Evolutionary conservation across 2,329 filamentous ascomycete genomes (phyloP).

Genomic region (Colletotrichum tamarilloi): DNA sequence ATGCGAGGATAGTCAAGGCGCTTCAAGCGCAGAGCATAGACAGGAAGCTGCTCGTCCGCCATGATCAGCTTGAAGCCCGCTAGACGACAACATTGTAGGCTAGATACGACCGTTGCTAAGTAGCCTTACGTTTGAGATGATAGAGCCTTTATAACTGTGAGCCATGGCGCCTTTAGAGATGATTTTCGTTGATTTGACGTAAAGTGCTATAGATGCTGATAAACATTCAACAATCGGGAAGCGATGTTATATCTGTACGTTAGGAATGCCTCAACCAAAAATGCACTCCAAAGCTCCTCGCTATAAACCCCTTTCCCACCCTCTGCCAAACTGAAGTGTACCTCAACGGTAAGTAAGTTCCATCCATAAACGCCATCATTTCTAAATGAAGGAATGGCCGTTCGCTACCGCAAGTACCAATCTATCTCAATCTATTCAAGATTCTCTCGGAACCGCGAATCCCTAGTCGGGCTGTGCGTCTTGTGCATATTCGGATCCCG

Average conservation of each 20-base stretch:
- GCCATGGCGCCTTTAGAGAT: neutral
- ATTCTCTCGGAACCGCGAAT: constrained; percentile 70
- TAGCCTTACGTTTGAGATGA: neutral
- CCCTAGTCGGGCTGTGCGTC: constrained; percentile 64
- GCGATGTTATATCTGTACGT: neutral
- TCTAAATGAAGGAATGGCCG: neutral
- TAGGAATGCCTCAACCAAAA: neutral
- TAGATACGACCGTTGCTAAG: neutral
- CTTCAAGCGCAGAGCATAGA: neutral
- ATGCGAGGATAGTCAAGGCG: neutral
- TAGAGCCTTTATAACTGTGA: no score
- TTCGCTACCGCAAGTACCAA: neutral
- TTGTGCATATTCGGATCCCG: constrained; percentile 47
- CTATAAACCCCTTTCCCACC: neutral
- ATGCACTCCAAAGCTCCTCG: neutral
- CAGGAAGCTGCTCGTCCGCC: neutral
- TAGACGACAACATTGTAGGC: neutral
- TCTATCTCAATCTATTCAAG: constrained; percentile 46
- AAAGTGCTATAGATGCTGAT: neutral
- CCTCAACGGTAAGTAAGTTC: neutral
- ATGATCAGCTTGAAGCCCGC: no score
- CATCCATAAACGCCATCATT: neutral
- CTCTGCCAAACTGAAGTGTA: neutral
- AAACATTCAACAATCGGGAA: neutral
- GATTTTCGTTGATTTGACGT: neutral